Conservation (phyloP, 345 rosid species). For the Eucalyptus polyanthemos region DNA sequence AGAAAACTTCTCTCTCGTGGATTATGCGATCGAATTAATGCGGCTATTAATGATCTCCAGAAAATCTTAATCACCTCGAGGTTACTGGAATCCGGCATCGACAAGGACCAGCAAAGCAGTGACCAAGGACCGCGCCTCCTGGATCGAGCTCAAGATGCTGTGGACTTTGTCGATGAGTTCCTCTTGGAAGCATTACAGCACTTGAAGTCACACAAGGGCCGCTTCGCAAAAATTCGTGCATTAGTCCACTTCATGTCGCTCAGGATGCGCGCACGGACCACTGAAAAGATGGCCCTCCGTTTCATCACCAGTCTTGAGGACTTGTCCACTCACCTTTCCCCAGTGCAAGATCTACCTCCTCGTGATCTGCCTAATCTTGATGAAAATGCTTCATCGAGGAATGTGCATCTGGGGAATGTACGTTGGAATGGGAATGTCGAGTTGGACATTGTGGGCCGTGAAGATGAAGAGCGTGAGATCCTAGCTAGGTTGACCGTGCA, state of each 20-base stretch:
- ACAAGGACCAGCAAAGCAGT: background rate
- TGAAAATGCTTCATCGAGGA: background rate
- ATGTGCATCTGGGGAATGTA: background rate
- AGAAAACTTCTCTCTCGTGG: background rate
- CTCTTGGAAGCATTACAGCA: background rate
- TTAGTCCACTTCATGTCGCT: background rate
- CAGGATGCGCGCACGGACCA: background rate
- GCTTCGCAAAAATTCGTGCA: background rate
- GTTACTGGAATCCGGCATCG: background rate
- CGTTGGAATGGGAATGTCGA: background rate
- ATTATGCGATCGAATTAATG: background rate
- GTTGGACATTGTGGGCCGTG: background rate
- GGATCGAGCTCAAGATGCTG: background rate
- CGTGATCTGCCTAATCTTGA: fast-evolving
- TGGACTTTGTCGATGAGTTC: fast-evolving
- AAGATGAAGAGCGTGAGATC: background rate
- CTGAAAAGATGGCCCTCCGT: background rate
- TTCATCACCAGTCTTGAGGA: background rate
- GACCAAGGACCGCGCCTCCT: background rate
- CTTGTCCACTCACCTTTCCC: background rate
- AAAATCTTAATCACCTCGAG: background rate
- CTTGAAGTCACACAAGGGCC: background rate
- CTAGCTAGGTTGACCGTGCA: background rate
- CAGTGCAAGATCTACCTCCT: background rate
- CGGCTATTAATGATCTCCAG: background rate